Evolutionary conservation across 176 grass and related monocot genomes (phyloP), one percentile per base, ranked within the genome.

Genomic region (Phragmites australis): DNA sequence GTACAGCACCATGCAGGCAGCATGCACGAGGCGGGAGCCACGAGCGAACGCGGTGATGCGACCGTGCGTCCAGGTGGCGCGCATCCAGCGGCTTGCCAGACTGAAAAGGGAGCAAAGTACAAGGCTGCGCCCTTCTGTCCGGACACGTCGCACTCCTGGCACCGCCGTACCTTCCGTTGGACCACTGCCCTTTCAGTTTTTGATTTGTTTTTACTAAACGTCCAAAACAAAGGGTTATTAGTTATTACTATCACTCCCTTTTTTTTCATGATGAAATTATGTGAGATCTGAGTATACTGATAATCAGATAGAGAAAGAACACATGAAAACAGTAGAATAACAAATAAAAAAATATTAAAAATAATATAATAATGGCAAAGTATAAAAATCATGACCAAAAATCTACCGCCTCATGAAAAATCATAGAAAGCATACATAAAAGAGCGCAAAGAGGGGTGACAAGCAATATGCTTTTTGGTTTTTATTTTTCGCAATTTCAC

Each of bases 1-100:
- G 70, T 81, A 89, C 87, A 89, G 82, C 70, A 23, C 70, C 82
- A 89, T 85, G 82, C 87, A 76, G 47, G 39, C 54, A 12, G 82
- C 87, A 89, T 80, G 87, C 60, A 79, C 51, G 31, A 80, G 52
- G 87, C 81, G 76, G 76, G 87, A 88, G 75, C 27, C 57, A 71
- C 56, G 44, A 45, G 72, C 19, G 17, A 73, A 30, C 67, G 81
- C 50, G 9, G 42, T 6, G 87, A 88, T 88, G 73, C 25, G 21
- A 39, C 73, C 65, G 13, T 5, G n/a, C 49, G 8, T 6, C 52
- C 82, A 81, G 64, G 87, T 85, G 87, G 47, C 66, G 8, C 0
- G 39, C 77, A 85, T 89, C 82, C 14, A 81, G 26, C 25, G 69
- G 76, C 29, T 6, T 18, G 1, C 30, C 21, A 1, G 60, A 3